These are phyloP conservation scores for Physcomitrellopsis africana DNA, from an alignment of 225 moss, liverwort and hornwort genomes.

Conservation along the genomic window DNA sequence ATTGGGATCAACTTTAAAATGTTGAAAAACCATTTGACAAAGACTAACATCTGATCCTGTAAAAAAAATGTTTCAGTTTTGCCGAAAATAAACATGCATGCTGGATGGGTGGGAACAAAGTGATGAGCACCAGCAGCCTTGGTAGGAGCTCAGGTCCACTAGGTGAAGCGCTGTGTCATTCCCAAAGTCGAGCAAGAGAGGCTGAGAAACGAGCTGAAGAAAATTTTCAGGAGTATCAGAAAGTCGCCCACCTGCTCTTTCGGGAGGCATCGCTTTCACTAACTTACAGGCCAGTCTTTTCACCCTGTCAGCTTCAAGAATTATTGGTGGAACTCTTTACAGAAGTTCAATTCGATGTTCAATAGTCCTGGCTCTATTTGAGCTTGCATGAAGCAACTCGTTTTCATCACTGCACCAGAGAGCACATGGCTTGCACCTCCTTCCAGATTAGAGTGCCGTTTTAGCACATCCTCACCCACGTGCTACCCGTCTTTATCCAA, in stretches of 20 bases:
- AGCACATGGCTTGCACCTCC: no score
- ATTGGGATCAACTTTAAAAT: no score
- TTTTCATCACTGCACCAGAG: no score
- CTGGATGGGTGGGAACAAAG: constrained; percentile 49
- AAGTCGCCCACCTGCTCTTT: constrained; percentile 60
- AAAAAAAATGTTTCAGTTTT: constrained; percentile 31
- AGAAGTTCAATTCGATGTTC: constrained; percentile 1
- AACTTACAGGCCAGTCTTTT: constrained; percentile 55
- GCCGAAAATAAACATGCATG: constrained; percentile 58
- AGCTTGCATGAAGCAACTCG: no score
- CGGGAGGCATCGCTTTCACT: constrained; percentile 73
- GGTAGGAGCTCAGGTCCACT: constrained; percentile 51
- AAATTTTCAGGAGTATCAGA: constrained; percentile 60
- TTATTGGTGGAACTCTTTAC: not conserved
- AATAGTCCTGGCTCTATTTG: no score
- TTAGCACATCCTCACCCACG: no score
- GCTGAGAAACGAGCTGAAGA: constrained; percentile 71
- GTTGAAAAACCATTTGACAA: not conserved
- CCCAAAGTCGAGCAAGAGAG: constrained; percentile 76
- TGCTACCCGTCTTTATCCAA: not conserved
- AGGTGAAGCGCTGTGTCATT: constrained; percentile 75
- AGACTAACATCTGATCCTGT: not conserved
- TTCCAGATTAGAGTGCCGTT: no score
- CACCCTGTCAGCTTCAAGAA: not conserved
- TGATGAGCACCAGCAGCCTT: constrained; percentile 22